Conservation (phyloP, 257 asterid species). For the Solanum arcanum region DNA sequence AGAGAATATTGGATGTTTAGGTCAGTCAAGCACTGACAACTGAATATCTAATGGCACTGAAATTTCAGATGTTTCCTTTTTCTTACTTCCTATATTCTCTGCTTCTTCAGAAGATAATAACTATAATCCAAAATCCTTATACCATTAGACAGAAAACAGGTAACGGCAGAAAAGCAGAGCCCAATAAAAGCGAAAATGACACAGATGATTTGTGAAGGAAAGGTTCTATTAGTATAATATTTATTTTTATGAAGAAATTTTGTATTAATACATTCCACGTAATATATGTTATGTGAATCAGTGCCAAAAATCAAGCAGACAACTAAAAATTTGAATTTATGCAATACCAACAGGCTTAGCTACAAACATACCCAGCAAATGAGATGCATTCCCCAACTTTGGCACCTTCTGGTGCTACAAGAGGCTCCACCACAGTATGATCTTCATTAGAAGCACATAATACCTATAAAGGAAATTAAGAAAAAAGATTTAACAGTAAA, state of each 20-base stretch:
- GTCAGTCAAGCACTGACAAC: not conserved
- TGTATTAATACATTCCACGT: not conserved
- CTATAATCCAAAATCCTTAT: not conserved
- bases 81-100: not conserved
- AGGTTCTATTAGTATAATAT: not conserved
- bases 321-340: not conserved
- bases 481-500: not conserved
- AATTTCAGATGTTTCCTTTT: not conserved
- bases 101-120: not conserved
- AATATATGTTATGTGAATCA: not conserved
- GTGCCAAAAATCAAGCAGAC: not conserved
- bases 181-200: not conserved
- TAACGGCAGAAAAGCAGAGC: not conserved
- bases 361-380: constrained; percentile 55
- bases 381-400: constrained; percentile 61
- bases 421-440: constrained; percentile 78
- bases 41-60: not conserved
- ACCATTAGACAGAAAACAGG: not conserved
- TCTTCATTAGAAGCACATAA: constrained; percentile 84
- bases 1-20: not conserved
- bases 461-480: constrained; percentile 34
- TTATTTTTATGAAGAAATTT: not conserved
- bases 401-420: constrained; percentile 77
- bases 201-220: not conserved
- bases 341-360: not conserved